Percentiles rank a stretch among this genome's conserved stretches.
Conservation (phyloP, 371 early-diverging fungal species). For the Rhizopus stolonifer region DNA sequence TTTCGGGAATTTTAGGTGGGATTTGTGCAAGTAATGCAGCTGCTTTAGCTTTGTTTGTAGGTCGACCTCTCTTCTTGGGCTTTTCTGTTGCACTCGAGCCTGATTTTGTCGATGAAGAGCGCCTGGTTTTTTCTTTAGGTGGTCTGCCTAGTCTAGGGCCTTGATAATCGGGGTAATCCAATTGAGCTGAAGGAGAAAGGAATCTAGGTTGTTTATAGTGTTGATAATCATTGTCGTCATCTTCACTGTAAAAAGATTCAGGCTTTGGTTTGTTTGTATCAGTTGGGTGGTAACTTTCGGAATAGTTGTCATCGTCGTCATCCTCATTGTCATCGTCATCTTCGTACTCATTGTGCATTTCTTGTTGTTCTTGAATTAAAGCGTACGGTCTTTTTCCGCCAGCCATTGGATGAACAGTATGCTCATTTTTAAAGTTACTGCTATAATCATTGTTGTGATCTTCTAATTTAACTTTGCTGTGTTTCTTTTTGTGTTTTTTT, state of each 20-base stretch:
- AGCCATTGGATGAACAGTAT: slow-evolving; percentile 4
- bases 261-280: slow-evolving; percentile 10
- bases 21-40: slow-evolving; percentile 24
- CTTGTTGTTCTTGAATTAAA: slow-evolving; percentile 12
- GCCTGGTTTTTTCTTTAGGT: slow-evolving; percentile 15
- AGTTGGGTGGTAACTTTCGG: slow-evolving; percentile 21
- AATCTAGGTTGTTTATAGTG: background rate
- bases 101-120: slow-evolving; percentile 17
- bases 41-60: slow-evolving; percentile 30
- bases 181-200: background rate
- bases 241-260: background rate
- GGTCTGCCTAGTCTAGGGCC: slow-evolving; percentile 3
- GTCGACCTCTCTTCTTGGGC: slow-evolving; percentile 46
- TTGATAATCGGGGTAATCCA: background rate
- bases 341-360: background rate
- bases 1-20: slow-evolving; percentile 26
- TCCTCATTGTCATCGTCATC: background rate
- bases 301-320: slow-evolving; percentile 1
- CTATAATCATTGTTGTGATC: slow-evolving; percentile 24
- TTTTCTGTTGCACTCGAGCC: slow-evolving; percentile 19
- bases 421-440: slow-evolving; percentile 14
- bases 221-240: background rate
- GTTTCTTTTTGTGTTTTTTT: slow-evolving; percentile 46
- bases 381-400: slow-evolving; percentile 30
- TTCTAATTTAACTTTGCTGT: slow-evolving; percentile 25